phyloP scores from a whole-genome alignment of 129 eudicot species.

The Escallonia rubra region DNA sequence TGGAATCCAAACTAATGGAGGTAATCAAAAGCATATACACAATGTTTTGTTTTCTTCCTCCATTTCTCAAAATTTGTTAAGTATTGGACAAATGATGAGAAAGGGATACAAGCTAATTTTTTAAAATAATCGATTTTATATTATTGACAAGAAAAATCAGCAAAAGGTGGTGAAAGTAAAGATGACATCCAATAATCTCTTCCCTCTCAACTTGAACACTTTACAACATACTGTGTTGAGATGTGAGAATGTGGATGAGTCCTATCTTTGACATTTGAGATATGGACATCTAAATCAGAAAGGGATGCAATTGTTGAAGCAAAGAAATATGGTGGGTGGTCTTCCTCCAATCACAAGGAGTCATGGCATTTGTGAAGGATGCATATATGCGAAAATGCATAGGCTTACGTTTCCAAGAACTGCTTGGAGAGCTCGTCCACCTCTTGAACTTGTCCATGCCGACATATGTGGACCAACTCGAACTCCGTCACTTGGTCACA shows the following conservation, averaged over 20 bases:
- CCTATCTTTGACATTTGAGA: no score
- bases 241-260: no score
- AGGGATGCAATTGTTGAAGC: no score
- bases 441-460: background rate
- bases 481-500: background rate
- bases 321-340: background rate
- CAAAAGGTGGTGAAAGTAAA: no score
- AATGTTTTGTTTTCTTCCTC: background rate
- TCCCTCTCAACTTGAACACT: no score
- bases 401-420: background rate
- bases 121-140: no score
- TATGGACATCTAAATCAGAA: no score
- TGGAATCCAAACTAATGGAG: background rate
- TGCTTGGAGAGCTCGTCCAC: background rate
- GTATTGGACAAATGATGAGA: no score
- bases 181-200: no score
- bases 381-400: background rate
- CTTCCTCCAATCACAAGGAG: background rate
- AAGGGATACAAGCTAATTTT: no score
- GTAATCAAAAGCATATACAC: background rate
- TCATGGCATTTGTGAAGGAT: background rate
- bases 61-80: background rate
- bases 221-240: no score
- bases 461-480: background rate
- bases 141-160: no score